Evolutionary conservation across 164 flowering plant genomes (phyloP), one percentile per base, ranked within the genome.

Genomic region (Vitis riparia): DNA sequence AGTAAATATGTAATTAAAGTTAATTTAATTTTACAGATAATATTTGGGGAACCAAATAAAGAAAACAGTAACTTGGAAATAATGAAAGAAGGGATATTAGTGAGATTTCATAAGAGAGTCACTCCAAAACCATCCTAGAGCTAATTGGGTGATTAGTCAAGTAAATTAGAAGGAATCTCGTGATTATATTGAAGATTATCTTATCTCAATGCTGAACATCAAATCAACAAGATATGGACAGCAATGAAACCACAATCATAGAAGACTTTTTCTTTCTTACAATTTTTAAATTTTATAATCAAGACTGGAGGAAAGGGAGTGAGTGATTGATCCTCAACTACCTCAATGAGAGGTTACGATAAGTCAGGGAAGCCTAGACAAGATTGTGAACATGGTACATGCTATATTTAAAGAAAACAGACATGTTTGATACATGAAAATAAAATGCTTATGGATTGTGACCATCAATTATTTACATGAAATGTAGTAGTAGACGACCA

Each of bases 291-390:
- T 19, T 58, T 11, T 8, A 49, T 19, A 50, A 23, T 63, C 5
- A 63, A 23, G 32, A 30, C 52, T 5, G 5, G 44, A 37, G 44
- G 44, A 37, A 63, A 17, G 4, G 50, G 17, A 63, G 37, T 9
- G 23, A 63, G 63, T 60, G 63, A 60, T 60, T 60, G 48, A 60
- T 30, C 63, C 63, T 60, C 63, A 30, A 30, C 44, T 5, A 49
- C 14, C 10, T 5, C 15, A 49, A 63, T 10, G 66, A 63, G 13
- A 49, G 30, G 66, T 48, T 19, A 6, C 10, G 6, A 63, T 63
- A 49, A 48, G 55, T 12, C 55, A 30, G n/a, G 51, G 48, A 63
- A 44, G 51, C 66, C n/a, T 5, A 47, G 49, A 37, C 51, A 62
- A 16, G 23, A 44, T n/a, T n/a, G 17, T 11, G 32, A 58, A 23